phyloP scores from a whole-genome alignment of 2,329 filamentous ascomycete genomes.

The Cephalotrichum gorgonifer region DNA sequence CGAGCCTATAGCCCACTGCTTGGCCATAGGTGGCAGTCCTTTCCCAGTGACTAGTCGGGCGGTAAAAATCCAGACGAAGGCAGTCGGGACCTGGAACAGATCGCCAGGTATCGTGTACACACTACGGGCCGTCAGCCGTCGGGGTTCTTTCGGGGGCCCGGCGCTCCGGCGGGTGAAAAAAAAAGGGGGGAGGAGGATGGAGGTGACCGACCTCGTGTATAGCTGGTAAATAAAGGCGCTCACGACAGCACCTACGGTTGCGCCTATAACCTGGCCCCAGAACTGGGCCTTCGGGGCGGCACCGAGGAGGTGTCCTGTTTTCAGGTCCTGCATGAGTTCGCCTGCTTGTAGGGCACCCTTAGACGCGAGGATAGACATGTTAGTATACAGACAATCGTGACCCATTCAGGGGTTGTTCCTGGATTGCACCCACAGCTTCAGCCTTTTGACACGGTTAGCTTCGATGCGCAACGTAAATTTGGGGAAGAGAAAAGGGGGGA shows the following conservation, averaged over 20 bases:
- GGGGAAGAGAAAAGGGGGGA: too few relatives aligned
- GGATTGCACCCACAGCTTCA: conserved; percentile 23
- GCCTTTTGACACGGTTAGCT: conserved; percentile 16
- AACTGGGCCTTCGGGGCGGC: conserved; percentile 93
- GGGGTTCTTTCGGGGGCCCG: neutral
- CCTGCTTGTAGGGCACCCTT: conserved; percentile 80
- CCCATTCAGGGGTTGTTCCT: neutral
- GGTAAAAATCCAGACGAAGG: conserved; percentile 96
- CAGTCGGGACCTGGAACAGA: conserved; percentile 87
- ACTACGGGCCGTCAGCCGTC: conserved; percentile 20
- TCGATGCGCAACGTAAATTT: neutral
- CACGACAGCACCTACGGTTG: conserved; percentile 73
- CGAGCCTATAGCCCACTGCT: conserved; percentile 67
- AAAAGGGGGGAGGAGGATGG: neutral
- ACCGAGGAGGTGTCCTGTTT: conserved; percentile 87
- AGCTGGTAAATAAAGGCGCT: conserved; percentile 81
- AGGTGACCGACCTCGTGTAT: conserved; percentile 47
- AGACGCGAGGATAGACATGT: neutral
- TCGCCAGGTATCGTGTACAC: conserved; percentile 85
- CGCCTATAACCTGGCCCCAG: conserved; percentile 90
- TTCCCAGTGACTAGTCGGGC: conserved; percentile 85
- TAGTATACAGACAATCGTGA: conserved; percentile 1
- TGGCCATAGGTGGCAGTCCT: conserved; percentile 74
- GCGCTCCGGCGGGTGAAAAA: too few relatives aligned
- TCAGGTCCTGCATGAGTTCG: conserved; percentile 93